phyloP scores from a whole-genome alignment of 2,329 filamentous ascomycete species.

The Fusarium burgessii region DNA sequence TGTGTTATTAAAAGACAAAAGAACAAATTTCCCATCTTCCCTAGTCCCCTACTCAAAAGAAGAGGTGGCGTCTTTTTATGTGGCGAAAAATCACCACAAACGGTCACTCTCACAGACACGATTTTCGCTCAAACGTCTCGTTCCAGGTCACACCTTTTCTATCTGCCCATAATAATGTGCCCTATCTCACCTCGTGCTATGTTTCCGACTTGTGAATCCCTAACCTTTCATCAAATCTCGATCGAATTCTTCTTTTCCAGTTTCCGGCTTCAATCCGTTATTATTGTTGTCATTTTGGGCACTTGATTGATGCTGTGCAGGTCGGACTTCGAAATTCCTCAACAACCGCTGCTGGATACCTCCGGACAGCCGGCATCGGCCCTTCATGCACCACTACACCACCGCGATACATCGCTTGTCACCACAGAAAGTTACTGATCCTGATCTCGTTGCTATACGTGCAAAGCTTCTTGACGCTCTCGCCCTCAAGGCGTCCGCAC shows the following conservation, averaged over 20 bases:
- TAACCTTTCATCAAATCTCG: constrained; percentile 16
- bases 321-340: not conserved
- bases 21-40: constrained; percentile 13
- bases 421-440: constrained; percentile 29
- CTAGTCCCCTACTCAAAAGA: not conserved
- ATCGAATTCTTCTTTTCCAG: not conserved
- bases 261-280: not conserved
- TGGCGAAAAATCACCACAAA: constrained; percentile 27
- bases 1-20: not conserved
- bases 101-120: constrained; percentile 2
- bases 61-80: constrained; percentile 22
- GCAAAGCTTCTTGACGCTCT: constrained; percentile 24
- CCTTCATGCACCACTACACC: constrained; percentile 30
- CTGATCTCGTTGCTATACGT: constrained; percentile 33
- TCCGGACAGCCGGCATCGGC: constrained; percentile 17
- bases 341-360: not conserved
- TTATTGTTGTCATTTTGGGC: constrained; percentile 21
- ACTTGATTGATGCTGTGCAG: constrained; percentile 25
- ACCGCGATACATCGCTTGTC: constrained; percentile 15
- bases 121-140: constrained; percentile 21
- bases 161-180: constrained; percentile 37
- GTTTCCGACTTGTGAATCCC: constrained; percentile 18
- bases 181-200: constrained; percentile 29
- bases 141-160: constrained; percentile 22
- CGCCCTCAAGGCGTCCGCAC: constrained; percentile 27